Evolutionary conservation across 345 rosid genomes (phyloP).

Genomic region (Adansonia digitata): DNA sequence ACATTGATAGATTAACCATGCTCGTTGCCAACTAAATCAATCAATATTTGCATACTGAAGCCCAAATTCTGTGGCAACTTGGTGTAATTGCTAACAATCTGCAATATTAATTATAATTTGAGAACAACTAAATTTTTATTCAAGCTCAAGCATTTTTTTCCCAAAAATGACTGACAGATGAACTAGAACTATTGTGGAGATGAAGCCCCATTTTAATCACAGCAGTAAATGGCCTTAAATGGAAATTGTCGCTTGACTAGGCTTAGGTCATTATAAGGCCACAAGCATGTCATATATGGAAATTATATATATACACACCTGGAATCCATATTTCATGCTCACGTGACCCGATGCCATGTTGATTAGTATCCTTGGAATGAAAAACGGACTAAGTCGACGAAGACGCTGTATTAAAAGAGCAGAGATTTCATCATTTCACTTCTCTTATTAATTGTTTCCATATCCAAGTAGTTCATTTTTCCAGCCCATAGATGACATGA

Average conservation of each 20-base stretch:
- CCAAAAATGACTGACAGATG: conserved; percentile 2
- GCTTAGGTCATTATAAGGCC: background rate
- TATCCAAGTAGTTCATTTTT: conserved; percentile 10
- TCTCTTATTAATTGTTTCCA: conserved; percentile 11
- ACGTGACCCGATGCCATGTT: conserved; percentile 98
- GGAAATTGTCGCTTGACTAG: background rate
- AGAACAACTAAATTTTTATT: background rate
- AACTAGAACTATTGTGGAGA: background rate
- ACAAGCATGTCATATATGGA: background rate
- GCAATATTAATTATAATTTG: background rate
- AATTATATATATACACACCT: conserved; percentile 44
- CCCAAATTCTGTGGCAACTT: background rate
- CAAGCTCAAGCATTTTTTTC: conserved; percentile 3
- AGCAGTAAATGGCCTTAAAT: background rate
- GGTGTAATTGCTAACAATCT: background rate
- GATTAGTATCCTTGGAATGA: conserved; percentile 87
- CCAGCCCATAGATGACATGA: background rate
- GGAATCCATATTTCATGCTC: conserved; percentile 94
- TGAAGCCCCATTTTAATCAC: background rate
- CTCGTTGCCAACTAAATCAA: background rate
- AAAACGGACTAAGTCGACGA: conserved; percentile 90
- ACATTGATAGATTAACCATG: background rate
- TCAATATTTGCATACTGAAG: background rate
- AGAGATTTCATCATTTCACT: conserved; percentile 2
- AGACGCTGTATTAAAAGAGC: conserved; percentile 52